These are phyloP conservation scores for Pythium grandisporangium DNA, from an alignment of 352 stramenopile genomes.

Conservation along the genomic window DNA sequence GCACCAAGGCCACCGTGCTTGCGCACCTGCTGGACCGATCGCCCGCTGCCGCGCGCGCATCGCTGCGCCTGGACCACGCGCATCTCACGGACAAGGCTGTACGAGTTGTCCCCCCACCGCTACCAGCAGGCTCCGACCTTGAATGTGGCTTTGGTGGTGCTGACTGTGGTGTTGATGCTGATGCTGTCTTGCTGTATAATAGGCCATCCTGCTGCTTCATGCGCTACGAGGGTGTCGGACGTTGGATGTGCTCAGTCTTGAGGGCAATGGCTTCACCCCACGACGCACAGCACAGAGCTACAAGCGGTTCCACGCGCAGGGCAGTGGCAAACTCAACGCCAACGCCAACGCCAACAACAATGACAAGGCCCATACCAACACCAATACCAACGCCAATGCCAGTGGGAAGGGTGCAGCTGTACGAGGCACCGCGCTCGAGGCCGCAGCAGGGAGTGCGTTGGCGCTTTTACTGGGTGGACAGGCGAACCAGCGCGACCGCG, in stretches of 20 bases:
- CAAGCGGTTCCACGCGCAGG: constrained; percentile 10
- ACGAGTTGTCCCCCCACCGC: constrained; percentile 1
- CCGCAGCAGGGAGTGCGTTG: constrained; percentile 7
- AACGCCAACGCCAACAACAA: too few relatives aligned
- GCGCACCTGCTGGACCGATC: constrained; percentile 40
- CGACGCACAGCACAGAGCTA: constrained; percentile 14
- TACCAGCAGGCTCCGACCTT: too few relatives aligned
- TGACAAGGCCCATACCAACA: too few relatives aligned
- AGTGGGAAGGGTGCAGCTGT: background rate
- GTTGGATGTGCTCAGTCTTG: constrained; percentile 50
- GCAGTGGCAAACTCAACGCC: constrained; percentile 4
- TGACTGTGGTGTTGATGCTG: background rate
- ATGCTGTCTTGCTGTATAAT: background rate
- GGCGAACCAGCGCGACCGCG: background rate
- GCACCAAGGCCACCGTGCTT: constrained; percentile 29
- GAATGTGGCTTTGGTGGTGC: too few relatives aligned
- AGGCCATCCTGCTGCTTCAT: constrained; percentile 51
- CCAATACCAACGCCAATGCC: too few relatives aligned
- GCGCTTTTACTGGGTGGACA: constrained; percentile 10
- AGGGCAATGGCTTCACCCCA: constrained; percentile 53
- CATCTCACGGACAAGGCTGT: constrained; percentile 51
- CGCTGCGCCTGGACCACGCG: constrained; percentile 45
- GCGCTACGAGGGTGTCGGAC: constrained; percentile 42
- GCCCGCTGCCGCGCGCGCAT: constrained; percentile 24
- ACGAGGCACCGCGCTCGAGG: constrained; percentile 2